Conservation (phyloP, 176 grass and related monocot genomes). For the Musa acuminata region DNA sequence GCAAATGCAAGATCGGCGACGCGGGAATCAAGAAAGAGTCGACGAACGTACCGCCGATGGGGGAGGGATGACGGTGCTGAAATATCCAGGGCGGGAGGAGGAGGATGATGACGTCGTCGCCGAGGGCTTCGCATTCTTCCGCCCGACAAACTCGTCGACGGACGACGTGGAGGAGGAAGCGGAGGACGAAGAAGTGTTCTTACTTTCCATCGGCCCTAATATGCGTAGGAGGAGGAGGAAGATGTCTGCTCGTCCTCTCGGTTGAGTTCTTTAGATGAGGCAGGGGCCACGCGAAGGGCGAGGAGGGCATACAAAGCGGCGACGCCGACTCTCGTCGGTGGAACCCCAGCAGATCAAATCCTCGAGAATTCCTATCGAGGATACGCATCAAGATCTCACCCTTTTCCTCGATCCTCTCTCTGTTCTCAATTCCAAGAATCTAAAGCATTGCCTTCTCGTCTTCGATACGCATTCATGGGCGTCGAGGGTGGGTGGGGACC, state of each 20-base stretch:
- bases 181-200: neutral
- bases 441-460: no score
- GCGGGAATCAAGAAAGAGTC: no score
- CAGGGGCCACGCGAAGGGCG: neutral
- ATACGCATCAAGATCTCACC: no score
- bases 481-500: no score
- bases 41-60: neutral
- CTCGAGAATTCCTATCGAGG: no score
- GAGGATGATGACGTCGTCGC: neutral
- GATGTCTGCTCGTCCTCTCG: neutral
- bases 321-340: neutral
- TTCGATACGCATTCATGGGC: no score
- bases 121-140: neutral
- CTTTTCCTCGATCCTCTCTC: no score
- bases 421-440: no score
- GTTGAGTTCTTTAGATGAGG: neutral
- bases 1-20: no score
- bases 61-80: slow-evolving; percentile 2
- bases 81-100: neutral
- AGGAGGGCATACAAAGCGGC: neutral
- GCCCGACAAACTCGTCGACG: neutral
- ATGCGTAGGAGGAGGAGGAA: neutral
- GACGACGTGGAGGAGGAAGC: neutral
- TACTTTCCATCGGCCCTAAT: neutral
- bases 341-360: neutral